Conservation (phyloP, 1,284 basidiomycete genomes). For the Trichosporon faecale region DNA sequence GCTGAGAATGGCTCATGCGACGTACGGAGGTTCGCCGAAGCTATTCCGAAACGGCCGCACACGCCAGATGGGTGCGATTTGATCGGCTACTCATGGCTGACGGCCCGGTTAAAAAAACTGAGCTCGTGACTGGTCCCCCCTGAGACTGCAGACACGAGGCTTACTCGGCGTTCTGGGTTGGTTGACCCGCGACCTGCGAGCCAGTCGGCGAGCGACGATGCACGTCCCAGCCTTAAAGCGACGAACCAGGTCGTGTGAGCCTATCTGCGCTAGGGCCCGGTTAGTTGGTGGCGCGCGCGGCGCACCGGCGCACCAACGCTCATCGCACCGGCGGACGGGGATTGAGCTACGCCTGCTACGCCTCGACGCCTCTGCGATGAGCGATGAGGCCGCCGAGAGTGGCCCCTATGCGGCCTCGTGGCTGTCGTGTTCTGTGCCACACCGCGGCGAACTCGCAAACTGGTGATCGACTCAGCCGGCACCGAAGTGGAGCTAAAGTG, state of each 20-base stretch:
- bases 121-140: slow-evolving; percentile 1
- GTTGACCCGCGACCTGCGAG: background rate
- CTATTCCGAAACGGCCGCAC: background rate
- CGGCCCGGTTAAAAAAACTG: background rate
- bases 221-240: background rate
- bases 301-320: background rate
- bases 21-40: background rate
- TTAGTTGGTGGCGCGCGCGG: slow-evolving; percentile 1
- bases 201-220: background rate
- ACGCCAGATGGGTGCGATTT: background rate
- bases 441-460: background rate
- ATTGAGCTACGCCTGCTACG: background rate
- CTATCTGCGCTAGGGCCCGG: background rate
- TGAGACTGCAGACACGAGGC: background rate
- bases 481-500: background rate
- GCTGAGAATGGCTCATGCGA: too few species aligned
- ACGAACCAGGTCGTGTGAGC: background rate
- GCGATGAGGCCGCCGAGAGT: background rate
- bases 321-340: background rate
- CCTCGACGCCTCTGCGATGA: background rate
- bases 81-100: background rate
- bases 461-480: background rate
- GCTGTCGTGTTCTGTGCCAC: background rate
- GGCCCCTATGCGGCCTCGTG: background rate
- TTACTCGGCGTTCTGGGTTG: background rate